Evolutionary conservation across 1,139 yeast genomes (phyloP).

Genomic region (Petasospora rhodanensis): DNA sequence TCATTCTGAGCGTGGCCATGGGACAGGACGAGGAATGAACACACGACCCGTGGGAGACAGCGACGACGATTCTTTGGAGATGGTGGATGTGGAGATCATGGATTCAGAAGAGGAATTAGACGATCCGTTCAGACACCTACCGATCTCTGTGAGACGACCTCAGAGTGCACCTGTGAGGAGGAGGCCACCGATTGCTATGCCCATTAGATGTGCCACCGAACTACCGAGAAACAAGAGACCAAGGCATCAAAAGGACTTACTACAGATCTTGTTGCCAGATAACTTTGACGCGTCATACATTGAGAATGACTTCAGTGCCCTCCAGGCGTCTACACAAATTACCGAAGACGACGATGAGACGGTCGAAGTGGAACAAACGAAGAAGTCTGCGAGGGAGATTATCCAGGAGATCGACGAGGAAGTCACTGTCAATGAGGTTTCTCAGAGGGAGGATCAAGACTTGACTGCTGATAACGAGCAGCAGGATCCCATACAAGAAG

Average conservation of each 20-base stretch:
- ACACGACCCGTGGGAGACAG: no score
- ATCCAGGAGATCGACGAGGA: no score
- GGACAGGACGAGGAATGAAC: no score
- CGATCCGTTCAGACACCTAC: slow-evolving; percentile 15
- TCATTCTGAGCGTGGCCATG: no score
- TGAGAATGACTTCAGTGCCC: slow-evolving; percentile 6
- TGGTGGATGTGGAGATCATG: slow-evolving; percentile 11
- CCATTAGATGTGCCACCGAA: neutral
- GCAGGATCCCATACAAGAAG: no score
- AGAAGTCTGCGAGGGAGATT: no score
- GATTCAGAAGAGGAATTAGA: slow-evolving; percentile 17
- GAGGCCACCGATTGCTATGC: no score
- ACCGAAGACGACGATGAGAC: slow-evolving; percentile 1
- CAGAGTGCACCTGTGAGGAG: slow-evolving; percentile 4
- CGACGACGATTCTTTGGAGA: no score
- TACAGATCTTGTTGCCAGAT: slow-evolving; percentile 10
- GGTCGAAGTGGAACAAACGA: neutral
- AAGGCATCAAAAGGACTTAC: no score
- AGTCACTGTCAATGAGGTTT: no score
- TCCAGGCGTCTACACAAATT: slow-evolving; percentile 9
- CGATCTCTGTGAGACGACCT: slow-evolving; percentile 3
- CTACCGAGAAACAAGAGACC: neutral
- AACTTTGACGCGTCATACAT: slow-evolving; percentile 3
- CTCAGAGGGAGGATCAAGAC: no score
- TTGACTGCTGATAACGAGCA: no score